These are phyloP conservation scores for Hypocreales sp. DNA, from an alignment of 2,329 filamentous ascomycete genomes.

Conservation along the genomic window DNA sequence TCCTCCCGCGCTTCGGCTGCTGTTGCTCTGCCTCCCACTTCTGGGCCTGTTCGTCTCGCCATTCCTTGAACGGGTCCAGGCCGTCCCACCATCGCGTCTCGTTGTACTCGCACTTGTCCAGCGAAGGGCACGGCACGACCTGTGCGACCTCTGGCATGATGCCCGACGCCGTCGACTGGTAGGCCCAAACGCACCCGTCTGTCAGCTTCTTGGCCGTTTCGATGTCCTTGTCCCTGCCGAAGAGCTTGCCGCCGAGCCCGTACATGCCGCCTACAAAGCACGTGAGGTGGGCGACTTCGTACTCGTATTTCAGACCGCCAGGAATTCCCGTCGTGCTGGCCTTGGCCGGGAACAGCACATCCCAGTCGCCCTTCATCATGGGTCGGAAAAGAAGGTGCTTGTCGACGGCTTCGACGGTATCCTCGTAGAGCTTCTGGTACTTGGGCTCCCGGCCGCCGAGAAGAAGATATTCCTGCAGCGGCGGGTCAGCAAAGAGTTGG, in stretches of 20 bases:
- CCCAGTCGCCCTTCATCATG: constrained; percentile 49
- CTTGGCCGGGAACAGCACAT: constrained; percentile 62
- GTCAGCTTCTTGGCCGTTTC: constrained; percentile 47
- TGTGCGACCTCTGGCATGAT: constrained; percentile 46
- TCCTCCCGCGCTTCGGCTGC: too few species aligned
- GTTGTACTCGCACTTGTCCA: constrained; percentile 34
- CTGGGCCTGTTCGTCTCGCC: constrained; percentile 25
- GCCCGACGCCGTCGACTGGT: constrained; percentile 41
- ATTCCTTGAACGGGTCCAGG: constrained; percentile 29
- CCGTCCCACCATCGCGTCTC: constrained; percentile 30
- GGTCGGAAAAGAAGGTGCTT: constrained; percentile 65
- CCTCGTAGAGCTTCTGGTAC: constrained; percentile 59
- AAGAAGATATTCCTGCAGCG: constrained; percentile 46
- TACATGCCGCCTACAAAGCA: constrained; percentile 62
- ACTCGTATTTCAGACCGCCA: constrained; percentile 29
- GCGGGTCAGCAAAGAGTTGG: constrained; percentile 6
- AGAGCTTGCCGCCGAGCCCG: constrained; percentile 47
- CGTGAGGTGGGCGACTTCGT: constrained; percentile 47
- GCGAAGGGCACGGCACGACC: constrained; percentile 28
- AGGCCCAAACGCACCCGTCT: constrained; percentile 56
- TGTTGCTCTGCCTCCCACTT: constrained; percentile 27
- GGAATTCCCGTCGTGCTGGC: constrained; percentile 29
- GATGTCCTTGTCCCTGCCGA: constrained; percentile 41
- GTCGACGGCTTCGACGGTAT: constrained; percentile 50
- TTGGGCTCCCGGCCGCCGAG: constrained; percentile 59